phyloP scores from a whole-genome alignment of 1,139 yeast species.

The Geotrichum reessii region DNA sequence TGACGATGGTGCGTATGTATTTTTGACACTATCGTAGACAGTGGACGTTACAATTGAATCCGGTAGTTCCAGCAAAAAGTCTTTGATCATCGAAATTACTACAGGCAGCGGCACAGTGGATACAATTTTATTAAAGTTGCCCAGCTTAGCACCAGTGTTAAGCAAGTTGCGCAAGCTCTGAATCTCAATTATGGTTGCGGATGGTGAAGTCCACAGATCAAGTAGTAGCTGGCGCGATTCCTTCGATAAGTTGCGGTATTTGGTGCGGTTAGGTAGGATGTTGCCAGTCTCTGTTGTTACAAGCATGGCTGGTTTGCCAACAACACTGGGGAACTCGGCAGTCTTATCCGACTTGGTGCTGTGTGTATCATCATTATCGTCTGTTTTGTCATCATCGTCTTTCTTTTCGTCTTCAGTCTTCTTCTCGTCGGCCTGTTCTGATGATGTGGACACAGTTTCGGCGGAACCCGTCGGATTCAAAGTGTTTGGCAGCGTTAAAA shows the following conservation, averaged over 20 bases:
- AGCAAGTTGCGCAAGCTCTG: slow-evolving; percentile 59
- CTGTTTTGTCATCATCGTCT: slow-evolving; percentile 33
- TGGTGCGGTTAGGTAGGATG: neutral
- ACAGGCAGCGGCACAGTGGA: slow-evolving; percentile 44
- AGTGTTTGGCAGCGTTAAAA: slow-evolving; percentile 45
- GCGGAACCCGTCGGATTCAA: neutral
- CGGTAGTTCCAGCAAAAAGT: slow-evolving; percentile 75
- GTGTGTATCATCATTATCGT: slow-evolving; percentile 5
- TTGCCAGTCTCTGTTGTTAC: neutral
- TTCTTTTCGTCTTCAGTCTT: slow-evolving; percentile 59
- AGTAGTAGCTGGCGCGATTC: slow-evolving; percentile 8
- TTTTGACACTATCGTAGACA: slow-evolving; percentile 59
- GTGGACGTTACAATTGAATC: slow-evolving; percentile 68
- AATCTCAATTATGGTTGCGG: slow-evolving; percentile 56
- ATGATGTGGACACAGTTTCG: neutral
- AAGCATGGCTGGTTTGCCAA: neutral
- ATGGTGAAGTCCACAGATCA: slow-evolving; percentile 33
- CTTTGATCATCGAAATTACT: slow-evolving; percentile 61
- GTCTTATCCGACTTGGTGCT: slow-evolving; percentile 15
- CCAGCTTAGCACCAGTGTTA: slow-evolving; percentile 45
- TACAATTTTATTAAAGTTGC: slow-evolving; percentile 27
- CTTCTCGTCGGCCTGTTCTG: slow-evolving; percentile 23
- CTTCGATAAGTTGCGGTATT: slow-evolving; percentile 5
- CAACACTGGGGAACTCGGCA: slow-evolving; percentile 13
- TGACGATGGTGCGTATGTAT: slow-evolving; percentile 43